These are phyloP conservation scores for Martiniozyma abietophila DNA, from an alignment of 805 yeast species.

Conservation along the genomic window DNA sequence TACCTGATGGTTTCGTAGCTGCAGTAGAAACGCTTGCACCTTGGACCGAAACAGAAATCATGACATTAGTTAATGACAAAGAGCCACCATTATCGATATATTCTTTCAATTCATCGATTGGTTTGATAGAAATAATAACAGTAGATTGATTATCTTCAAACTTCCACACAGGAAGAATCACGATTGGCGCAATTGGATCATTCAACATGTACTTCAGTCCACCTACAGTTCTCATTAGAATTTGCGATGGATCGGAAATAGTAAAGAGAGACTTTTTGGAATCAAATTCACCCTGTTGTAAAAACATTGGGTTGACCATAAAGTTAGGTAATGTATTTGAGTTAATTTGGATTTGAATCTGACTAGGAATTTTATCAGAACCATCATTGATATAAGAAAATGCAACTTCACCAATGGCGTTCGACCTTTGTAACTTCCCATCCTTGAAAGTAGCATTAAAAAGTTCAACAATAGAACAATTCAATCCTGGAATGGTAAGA, in stretches of 20 bases:
- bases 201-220: constrained; percentile 68
- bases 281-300: constrained; percentile 31
- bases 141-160: constrained; percentile 79
- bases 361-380: constrained; percentile 29
- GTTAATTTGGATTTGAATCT: constrained; percentile 31
- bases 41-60: constrained; percentile 50
- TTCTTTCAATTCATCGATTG: constrained; percentile 33
- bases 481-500: constrained; percentile 52
- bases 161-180: constrained; percentile 81
- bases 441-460: constrained; percentile 65
- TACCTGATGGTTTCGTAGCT: constrained; percentile 84
- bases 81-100: constrained; percentile 24
- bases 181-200: constrained; percentile 51
- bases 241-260: constrained; percentile 36
- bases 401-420: constrained; percentile 80
- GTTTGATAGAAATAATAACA: constrained; percentile 62
- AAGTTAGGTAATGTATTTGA: constrained; percentile 35
- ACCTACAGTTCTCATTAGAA: constrained; percentile 60
- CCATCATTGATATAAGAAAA: constrained; percentile 47
- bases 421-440: constrained; percentile 51
- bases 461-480: constrained; percentile 80
- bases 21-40: constrained; percentile 65
- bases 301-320: constrained; percentile 43
- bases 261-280: constrained; percentile 27
- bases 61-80: constrained; percentile 46